A percentile compares a stretch with the other conserved stretches of the same genome.
Conservation (phyloP, 1,284 basidiomycete genomes). For the Heterobasidion occidentale region DNA sequence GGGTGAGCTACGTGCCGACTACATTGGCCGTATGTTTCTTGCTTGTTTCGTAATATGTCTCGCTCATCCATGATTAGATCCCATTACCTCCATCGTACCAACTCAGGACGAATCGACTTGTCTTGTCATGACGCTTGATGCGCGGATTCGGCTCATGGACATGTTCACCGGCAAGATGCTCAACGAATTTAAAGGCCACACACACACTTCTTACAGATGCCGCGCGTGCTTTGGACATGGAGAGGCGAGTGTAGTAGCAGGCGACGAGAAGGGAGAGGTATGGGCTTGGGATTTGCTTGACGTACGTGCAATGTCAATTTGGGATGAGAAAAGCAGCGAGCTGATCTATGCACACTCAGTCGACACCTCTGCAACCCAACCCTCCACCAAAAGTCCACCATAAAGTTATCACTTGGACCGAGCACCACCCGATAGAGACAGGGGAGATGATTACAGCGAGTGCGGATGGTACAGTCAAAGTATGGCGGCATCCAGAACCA, state of each 20-base stretch:
- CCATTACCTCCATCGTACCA: conserved; percentile 76
- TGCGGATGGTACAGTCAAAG: conserved; percentile 79
- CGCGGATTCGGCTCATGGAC: conserved; percentile 83
- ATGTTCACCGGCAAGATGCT: conserved; percentile 76
- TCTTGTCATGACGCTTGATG: conserved; percentile 80
- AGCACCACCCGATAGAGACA: conserved; percentile 77
- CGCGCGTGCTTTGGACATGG: conserved; percentile 78
- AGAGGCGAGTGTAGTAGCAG: conserved; percentile 78
- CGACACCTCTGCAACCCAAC: conserved; percentile 53
- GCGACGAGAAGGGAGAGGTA: conserved; percentile 84
- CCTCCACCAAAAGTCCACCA: conserved; percentile 71
- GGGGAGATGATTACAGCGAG: conserved; percentile 84
- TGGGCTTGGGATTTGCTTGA: conserved; percentile 93
- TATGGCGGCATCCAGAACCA: conserved; percentile 51
- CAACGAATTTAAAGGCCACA: conserved; percentile 79
- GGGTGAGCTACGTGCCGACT: conserved; percentile 85
- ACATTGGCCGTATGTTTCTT: conserved; percentile 69
- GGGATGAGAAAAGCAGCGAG: too few relatives aligned
- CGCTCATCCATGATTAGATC: conserved; percentile 45
- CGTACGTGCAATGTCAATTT: conserved; percentile 36
- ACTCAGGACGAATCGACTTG: conserved; percentile 71
- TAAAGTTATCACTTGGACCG: conserved; percentile 86
- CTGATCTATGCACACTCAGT: conserved; percentile 34
- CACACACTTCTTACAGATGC: conserved; percentile 69
- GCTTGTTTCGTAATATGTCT: neutral